Evolutionary conservation across 306 rosid genomes (phyloP).

Genomic region (Castanea mollissima): DNA sequence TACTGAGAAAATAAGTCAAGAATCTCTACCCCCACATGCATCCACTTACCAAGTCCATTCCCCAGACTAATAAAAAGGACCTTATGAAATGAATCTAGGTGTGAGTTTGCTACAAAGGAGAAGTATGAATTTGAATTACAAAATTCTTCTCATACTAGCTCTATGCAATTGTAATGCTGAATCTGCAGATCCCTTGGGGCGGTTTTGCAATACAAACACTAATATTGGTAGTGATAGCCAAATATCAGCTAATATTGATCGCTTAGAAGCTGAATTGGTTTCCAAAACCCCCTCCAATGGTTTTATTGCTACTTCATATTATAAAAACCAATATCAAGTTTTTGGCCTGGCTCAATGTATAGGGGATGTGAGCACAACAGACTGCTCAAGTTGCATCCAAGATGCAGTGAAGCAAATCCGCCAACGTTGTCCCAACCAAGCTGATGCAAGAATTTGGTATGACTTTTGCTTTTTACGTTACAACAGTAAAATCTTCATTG

Average conservation of each 20-base stretch:
- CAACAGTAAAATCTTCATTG: slow-evolving; percentile 34
- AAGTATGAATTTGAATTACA: slow-evolving; percentile 27
- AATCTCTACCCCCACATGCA: slow-evolving; percentile 27
- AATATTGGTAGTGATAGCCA: slow-evolving; percentile 29
- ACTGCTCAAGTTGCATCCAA: slow-evolving; percentile 52
- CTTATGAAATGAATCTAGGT: background rate
- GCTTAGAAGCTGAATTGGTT: slow-evolving; percentile 38
- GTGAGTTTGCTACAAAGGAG: background rate
- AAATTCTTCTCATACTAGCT: slow-evolving; percentile 28
- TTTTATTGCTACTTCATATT: slow-evolving; percentile 31
- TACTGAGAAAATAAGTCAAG: slow-evolving; percentile 20
- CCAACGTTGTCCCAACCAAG: slow-evolving; percentile 44
- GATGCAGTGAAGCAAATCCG: slow-evolving; percentile 52
- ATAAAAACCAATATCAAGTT: slow-evolving; percentile 33
- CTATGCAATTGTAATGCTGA: slow-evolving; percentile 33
- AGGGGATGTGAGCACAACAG: slow-evolving; percentile 51
- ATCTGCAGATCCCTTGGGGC: slow-evolving; percentile 46
- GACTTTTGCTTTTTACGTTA: slow-evolving; percentile 61
- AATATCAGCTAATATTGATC: slow-evolving; percentile 43
- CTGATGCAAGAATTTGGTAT: slow-evolving; percentile 66
- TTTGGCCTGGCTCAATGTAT: slow-evolving; percentile 66
- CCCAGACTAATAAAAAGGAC: background rate
- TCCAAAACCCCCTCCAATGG: slow-evolving; percentile 43
- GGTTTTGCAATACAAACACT: slow-evolving; percentile 44
- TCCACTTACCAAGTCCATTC: slow-evolving; percentile 7